Evolutionary conservation across 441 rosid genomes (phyloP).

Genomic region (Syzygium syzygioides): DNA sequence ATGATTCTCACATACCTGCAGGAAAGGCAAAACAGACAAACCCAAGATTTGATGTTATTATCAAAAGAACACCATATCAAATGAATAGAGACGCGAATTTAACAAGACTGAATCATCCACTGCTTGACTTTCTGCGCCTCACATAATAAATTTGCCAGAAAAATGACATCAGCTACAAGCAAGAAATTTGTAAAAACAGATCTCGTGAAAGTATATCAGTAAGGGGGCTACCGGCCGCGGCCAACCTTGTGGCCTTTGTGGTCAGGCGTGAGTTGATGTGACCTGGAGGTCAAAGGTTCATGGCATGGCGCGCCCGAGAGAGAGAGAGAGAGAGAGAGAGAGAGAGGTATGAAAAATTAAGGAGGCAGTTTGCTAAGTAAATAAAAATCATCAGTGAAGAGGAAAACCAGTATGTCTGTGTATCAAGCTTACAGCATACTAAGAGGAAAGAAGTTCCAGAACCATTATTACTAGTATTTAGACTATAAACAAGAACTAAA

Average conservation of each 20-base stretch:
- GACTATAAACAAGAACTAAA: background rate
- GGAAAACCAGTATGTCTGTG: background rate
- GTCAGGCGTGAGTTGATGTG: background rate
- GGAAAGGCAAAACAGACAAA: background rate
- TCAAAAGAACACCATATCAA: background rate
- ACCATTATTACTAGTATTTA: background rate
- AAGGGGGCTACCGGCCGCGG: background rate
- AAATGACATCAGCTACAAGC: background rate
- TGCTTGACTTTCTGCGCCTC: background rate
- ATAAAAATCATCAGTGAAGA: background rate
- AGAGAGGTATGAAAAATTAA: background rate
- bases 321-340: background rate
- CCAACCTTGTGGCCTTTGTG: background rate
- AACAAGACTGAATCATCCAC: background rate
- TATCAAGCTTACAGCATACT: background rate
- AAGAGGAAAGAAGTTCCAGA: background rate
- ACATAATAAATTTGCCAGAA: background rate
- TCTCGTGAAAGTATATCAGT: background rate
- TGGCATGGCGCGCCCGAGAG: background rate
- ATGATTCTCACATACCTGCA: conserved; percentile 83
- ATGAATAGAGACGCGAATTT: background rate
- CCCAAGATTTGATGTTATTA: background rate
- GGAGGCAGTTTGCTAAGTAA: background rate
- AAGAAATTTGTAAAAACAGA: background rate
- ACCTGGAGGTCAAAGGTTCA: background rate